Evolutionary conservation across 2,329 filamentous ascomycete genomes (phyloP), one percentile per base, ranked within the genome.

Genomic region (Phaeosphaeria sp.): DNA sequence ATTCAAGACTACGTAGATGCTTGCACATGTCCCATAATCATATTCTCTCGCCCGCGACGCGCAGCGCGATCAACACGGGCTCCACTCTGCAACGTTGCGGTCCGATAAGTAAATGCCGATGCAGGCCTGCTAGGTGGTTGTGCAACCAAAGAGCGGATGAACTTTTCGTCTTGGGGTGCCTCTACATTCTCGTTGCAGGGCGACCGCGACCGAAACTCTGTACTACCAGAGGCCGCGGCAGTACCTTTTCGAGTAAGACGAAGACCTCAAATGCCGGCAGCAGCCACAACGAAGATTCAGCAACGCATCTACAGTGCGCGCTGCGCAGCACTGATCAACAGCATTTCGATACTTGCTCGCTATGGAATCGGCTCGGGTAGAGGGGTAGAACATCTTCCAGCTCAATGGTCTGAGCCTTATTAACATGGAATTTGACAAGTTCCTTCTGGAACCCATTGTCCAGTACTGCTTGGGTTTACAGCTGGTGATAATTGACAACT

Each of bases 201-300:
- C 30, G 6, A 36, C 11, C 6, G 30, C 30, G n/a, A n/a, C n/a
- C n/a, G 30, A 36, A 36, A 36, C 6, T 36, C 6, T 36, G 11
- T 13, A 11, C 30, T 36, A 17, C 33, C 47, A 50, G 47, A 50
- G 11, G 33, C 51, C 51, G 51, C 51, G 51, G 51, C 43, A 47
- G 33, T 44, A 17, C 51, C 44, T 15, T 9, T 47, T 41, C n/a
- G 7, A 41, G 43, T 46, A 53, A 53, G 51, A 53, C 43, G 51
- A 25, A 22, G 23, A 11, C 20, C 36, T 13, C 51, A 53, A 41
- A 53, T 53, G 51, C 51, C 51, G 51, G 18, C 5, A 44, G 13
- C 22, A 20, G 13, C 11, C 15, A 27, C n/a, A n/a, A n/a, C n/a
- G n/a, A n/a, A n/a, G n/a, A n/a, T n/a, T n/a, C n/a, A n/a, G n/a